Conservation (phyloP, 2,329 filamentous ascomycete species). For the Fusarium luffae region DNA sequence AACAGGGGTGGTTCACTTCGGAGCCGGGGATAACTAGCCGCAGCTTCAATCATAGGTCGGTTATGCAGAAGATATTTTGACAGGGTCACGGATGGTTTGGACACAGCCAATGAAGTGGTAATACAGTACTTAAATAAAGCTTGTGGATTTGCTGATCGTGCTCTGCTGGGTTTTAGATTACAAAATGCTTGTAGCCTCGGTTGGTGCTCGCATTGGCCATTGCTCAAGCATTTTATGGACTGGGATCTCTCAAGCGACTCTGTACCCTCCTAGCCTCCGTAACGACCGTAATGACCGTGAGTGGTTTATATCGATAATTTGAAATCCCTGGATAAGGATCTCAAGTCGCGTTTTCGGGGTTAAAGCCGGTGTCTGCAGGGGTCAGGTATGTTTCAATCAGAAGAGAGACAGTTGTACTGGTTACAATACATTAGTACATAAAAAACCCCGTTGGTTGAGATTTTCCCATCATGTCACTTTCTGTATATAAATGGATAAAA, state of each 20-base stretch:
- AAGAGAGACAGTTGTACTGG: constrained; percentile 11
- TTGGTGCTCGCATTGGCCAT: constrained; percentile 7
- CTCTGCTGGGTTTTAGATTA: constrained; percentile 1
- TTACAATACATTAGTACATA: constrained; percentile 7
- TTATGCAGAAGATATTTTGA: constrained; percentile 12
- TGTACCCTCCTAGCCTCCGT: background rate
- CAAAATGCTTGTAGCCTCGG: constrained; percentile 11
- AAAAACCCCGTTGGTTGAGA: background rate
- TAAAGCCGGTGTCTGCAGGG: background rate
- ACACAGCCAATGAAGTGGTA: constrained; percentile 15
- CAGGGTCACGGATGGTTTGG: constrained; percentile 5
- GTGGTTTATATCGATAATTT: background rate
- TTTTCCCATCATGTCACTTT: constrained; percentile 14
- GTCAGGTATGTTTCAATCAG: background rate
- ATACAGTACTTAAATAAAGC: background rate
- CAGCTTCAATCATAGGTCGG: constrained; percentile 18
- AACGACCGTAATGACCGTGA: constrained; percentile 13
- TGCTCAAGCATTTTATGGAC: background rate
- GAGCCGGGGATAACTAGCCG: constrained; percentile 18
- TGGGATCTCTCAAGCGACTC: background rate
- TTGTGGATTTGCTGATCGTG: constrained; percentile 4
- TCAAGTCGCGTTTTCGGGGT: background rate
- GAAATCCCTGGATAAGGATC: constrained; percentile 1
- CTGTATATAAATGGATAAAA: constrained; percentile 4
- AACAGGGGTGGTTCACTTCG: constrained; percentile 3